Evolutionary conservation across 2,329 filamentous ascomycete species (phyloP).

Genomic region (Scolecobasidium constrictum): DNA sequence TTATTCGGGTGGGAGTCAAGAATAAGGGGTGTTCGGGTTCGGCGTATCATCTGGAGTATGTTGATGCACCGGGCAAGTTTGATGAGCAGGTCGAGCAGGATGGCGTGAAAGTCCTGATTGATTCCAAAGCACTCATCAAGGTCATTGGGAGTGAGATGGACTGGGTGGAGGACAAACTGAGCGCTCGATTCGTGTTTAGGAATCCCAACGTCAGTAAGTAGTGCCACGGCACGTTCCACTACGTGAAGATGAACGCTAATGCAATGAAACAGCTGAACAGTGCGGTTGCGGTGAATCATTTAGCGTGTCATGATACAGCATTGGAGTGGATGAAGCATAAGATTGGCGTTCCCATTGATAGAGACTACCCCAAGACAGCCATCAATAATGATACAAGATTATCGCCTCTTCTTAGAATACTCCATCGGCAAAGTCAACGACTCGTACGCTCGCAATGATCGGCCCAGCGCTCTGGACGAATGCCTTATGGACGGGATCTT

Average conservation of each 20-base stretch:
- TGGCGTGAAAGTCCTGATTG: slow-evolving; percentile 88
- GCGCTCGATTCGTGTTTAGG: slow-evolving; percentile 81
- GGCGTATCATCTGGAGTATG: slow-evolving; percentile 88
- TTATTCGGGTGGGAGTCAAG: slow-evolving; percentile 88
- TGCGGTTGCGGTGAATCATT: slow-evolving; percentile 96
- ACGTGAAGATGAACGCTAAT: slow-evolving; percentile 22
- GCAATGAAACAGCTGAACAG: slow-evolving; percentile 69
- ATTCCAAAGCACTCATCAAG: slow-evolving; percentile 94
- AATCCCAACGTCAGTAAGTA: slow-evolving; percentile 97
- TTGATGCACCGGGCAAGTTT: slow-evolving; percentile 78
- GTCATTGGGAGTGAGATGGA: slow-evolving; percentile 99
- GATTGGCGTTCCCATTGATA: slow-evolving; percentile 13
- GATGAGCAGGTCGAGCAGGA: slow-evolving; percentile 94
- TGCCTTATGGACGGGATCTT: slow-evolving; percentile 52
- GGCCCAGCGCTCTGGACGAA: slow-evolving; percentile 44
- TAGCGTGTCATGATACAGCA: slow-evolving; percentile 32
- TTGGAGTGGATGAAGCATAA: slow-evolving; percentile 13
- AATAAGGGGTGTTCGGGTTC: slow-evolving; percentile 91
- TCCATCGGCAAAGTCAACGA: slow-evolving; percentile 50
- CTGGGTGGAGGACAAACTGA: slow-evolving; percentile 93
- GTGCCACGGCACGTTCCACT: background rate
- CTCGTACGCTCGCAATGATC: slow-evolving; percentile 42
- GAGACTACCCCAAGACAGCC: background rate
- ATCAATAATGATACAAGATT: background rate
- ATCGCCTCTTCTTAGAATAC: slow-evolving; percentile 32